Evolutionary conservation across 768 basidiomycete species (phyloP).

Genomic region (Boletus reticulatus): DNA sequence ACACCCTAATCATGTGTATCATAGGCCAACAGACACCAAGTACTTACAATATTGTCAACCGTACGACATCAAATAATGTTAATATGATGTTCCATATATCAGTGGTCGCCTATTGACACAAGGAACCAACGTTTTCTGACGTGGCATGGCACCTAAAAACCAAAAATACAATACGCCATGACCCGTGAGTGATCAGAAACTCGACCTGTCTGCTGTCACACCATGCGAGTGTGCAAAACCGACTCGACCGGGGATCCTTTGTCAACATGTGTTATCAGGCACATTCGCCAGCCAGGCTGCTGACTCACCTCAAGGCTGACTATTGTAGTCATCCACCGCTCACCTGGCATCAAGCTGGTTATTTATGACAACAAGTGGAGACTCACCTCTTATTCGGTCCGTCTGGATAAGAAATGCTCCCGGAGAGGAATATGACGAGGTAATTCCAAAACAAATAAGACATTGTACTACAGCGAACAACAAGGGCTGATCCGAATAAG

Average conservation of each 20-base stretch:
- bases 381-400: conserved; percentile 12
- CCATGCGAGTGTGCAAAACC: too few relatives aligned
- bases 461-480: conserved; percentile 11
- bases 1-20: not conserved
- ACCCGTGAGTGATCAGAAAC: not conserved
- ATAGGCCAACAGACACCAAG: not conserved
- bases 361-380: not conserved
- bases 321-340: not conserved
- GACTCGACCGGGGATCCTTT: not conserved
- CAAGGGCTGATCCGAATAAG: conserved; percentile 3
- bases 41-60: not conserved
- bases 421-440: not conserved
- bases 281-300: not conserved
- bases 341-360: not conserved
- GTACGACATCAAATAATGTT: not conserved
- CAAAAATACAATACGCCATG: not conserved
- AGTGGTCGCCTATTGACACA: not conserved
- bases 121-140: not conserved
- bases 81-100: not conserved
- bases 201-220: not conserved
- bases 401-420: not conserved
- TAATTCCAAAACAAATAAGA: not conserved
- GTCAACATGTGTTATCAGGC: conserved; percentile 5
- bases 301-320: conserved; percentile 11
- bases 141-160: not conserved